Conservation (phyloP, 2,329 filamentous ascomycete genomes). For the Pseudocercospora pini-densiflorae region DNA sequence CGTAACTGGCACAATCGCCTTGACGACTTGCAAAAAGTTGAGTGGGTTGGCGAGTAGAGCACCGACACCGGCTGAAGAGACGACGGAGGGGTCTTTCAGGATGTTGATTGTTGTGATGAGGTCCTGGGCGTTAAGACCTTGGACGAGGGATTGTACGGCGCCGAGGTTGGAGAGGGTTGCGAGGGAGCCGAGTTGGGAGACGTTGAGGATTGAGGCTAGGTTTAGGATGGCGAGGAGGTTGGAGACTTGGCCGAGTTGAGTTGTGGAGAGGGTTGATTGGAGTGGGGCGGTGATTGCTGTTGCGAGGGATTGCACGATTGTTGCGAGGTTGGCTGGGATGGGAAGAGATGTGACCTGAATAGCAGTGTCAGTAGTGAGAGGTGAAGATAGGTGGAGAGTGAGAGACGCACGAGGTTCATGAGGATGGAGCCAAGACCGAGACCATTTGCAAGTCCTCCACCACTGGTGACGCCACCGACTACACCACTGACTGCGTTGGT, state of each 20-base stretch:
- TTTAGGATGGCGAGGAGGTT: slow-evolving; percentile 21
- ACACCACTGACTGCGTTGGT: not conserved
- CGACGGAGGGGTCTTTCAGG: slow-evolving; percentile 13
- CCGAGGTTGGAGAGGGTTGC: slow-evolving; percentile 20
- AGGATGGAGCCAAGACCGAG: slow-evolving; percentile 18
- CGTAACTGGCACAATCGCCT: slow-evolving; percentile 7
- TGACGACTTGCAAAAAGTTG: slow-evolving; percentile 10
- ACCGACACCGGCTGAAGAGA: slow-evolving; percentile 7
- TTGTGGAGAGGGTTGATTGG: slow-evolving; percentile 12
- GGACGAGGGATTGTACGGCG: slow-evolving; percentile 18
- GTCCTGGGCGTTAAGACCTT: slow-evolving; percentile 18
- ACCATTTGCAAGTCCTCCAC: too few species aligned
- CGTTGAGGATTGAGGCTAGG: slow-evolving; percentile 20
- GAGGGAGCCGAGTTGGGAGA: slow-evolving; percentile 20
- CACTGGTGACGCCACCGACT: slow-evolving; percentile 13
- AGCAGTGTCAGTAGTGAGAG: not conserved
- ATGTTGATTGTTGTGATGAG: slow-evolving; percentile 19
- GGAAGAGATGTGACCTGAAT: slow-evolving; percentile 16
- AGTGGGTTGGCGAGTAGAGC: slow-evolving; percentile 20
- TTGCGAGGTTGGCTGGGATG: slow-evolving; percentile 14
- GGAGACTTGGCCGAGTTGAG: slow-evolving; percentile 16
- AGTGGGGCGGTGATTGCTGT: slow-evolving; percentile 13
- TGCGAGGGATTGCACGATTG: slow-evolving; percentile 15
- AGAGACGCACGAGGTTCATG: slow-evolving; percentile 19
- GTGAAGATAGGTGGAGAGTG: not conserved